Evolutionary conservation across 352 stramenopile genomes (phyloP).

Genomic region (Phytophthora rubi): DNA sequence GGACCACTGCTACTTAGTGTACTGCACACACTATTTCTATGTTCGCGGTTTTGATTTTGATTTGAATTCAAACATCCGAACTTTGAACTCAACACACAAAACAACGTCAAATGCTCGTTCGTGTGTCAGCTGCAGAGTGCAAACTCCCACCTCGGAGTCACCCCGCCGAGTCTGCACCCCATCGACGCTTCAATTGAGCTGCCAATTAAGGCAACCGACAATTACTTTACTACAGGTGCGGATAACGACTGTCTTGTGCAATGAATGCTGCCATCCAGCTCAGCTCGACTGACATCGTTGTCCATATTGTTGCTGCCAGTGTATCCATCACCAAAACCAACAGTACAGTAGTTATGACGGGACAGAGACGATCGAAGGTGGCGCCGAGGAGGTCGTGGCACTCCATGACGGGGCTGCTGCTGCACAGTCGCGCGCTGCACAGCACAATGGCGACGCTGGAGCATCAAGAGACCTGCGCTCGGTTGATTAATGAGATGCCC

Average conservation of each 20-base stretch:
- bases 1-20: not conserved
- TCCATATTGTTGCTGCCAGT: not conserved
- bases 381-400: conserved; percentile 38
- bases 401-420: conserved; percentile 40
- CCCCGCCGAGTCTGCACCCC: not conserved
- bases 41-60: conserved; percentile 3
- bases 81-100: conserved; percentile 6
- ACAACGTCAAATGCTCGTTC: not conserved
- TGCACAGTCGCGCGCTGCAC: conserved; percentile 48
- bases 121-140: conserved; percentile 22
- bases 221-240: not conserved
- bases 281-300: not conserved
- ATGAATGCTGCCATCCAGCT: not conserved
- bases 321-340: not conserved
- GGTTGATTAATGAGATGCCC: conserved; percentile 22
- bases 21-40: not conserved
- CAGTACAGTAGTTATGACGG: conserved; percentile 23
- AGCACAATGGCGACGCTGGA: conserved; percentile 39
- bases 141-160: conserved; percentile 35
- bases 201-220: not conserved
- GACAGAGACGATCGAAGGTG: conserved; percentile 50
- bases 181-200: not conserved
- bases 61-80: conserved; percentile 46
- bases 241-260: not conserved
- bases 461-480: conserved; percentile 45